A percentile compares a stretch with the other conserved stretches of the same genome.
These are phyloP conservation scores for Neophaeococcomyces mojaviensis DNA, from an alignment of 2,329 filamentous ascomycete genomes.

Conservation along the genomic window DNA sequence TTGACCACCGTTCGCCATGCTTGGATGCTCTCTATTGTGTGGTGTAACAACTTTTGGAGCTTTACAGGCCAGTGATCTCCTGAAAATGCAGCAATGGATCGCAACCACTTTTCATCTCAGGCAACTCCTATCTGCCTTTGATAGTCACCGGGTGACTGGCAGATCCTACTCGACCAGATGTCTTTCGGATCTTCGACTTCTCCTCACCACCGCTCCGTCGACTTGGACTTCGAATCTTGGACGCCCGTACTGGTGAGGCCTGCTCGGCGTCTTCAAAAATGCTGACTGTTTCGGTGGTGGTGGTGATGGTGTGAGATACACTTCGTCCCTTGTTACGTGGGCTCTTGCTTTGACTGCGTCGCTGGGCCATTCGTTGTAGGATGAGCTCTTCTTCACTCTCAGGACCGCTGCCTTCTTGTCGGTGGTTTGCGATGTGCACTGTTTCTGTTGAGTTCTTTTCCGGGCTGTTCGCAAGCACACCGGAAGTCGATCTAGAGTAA, in stretches of 20 bases:
- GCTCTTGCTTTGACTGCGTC: constrained; percentile 25
- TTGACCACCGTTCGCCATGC: too few species aligned
- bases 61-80: too few species aligned
- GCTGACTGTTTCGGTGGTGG: constrained; percentile 21
- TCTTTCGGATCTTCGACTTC: constrained; percentile 34
- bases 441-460: constrained; percentile 48
- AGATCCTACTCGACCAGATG: constrained; percentile 41
- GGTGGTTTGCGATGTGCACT: constrained; percentile 47
- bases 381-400: constrained; percentile 81
- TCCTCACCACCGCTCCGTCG: constrained; percentile 23
- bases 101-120: constrained; percentile 2
- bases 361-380: constrained; percentile 64
- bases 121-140: not conserved
- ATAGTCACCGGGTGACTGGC: constrained; percentile 15
- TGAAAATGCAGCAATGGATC: too few species aligned
- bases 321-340: constrained; percentile 23
- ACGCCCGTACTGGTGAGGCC: constrained; percentile 18
- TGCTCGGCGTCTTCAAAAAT: constrained; percentile 24
- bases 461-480: constrained; percentile 27
- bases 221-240: constrained; percentile 20
- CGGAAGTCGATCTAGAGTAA: constrained; percentile 54
- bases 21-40: too few species aligned
- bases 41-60: too few species aligned
- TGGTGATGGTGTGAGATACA: constrained; percentile 23
- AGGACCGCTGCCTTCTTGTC: constrained; percentile 48